Base-by-base conservation (phyloP, 805 yeast species). In the Pichia rugopelliculosa region DNA sequence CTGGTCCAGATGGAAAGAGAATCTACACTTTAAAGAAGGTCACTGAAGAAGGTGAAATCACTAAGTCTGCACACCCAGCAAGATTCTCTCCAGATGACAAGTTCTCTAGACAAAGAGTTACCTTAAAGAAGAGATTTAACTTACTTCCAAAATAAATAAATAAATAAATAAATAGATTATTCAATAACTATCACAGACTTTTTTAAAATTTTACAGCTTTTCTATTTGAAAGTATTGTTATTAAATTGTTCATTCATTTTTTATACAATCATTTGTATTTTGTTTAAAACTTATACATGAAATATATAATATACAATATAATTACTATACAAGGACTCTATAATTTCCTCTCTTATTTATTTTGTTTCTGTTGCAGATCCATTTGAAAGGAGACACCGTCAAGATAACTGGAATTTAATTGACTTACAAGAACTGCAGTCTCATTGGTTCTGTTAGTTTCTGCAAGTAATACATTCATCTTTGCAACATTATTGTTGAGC, bases 41-140 rank as follows among this genome's bases (percentile, higher is more conserved):
- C 59, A 83, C 95, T 48, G 89, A 76, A 52, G 70, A 74, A 8
- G 98, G 99, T 53, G 96, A 89, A 68, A 89, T 91, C 74, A 95
- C 99, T 65, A 88, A 89, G 75, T 86, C 96, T 57, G 99, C 99
- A 38, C 99, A 93, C 70, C 99, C 99, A 53, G 99, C 99, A 46
- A 84, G 99, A 73, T 93, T 93, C 70, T 93, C 99, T 30, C 99
- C 99, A 59, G 99, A 93, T 68, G 99, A 93, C 79, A 93, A 93
- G 74, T 91, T 88, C 76, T 93, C 99, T 42, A 85, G 97, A 76
- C 98, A 93, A 72, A 87, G 99, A 79, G 96, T 93, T 44, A 91
- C 98, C 49, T 77, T 93, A 66, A 93, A 93, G 82, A 93, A 88
- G 78, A 84, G 99, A 75, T 91, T 72, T 67, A 82, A 83, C 58